These are phyloP conservation scores for Psilocybe cyanescens DNA, from an alignment of 768 basidiomycete genomes.

Conservation along the genomic window DNA sequence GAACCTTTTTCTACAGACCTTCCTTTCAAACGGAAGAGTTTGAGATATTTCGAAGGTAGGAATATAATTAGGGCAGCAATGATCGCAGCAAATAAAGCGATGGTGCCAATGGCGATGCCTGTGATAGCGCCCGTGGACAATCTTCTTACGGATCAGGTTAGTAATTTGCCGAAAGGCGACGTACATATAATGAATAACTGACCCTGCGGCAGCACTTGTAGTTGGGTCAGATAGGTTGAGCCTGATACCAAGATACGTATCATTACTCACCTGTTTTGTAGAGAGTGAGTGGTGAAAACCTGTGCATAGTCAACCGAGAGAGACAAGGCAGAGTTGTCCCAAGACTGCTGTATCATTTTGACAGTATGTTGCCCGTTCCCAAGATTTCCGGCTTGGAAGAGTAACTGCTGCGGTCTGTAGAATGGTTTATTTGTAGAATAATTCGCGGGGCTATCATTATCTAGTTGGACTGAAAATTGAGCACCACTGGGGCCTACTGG, in stretches of 20 bases:
- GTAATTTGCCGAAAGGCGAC: not conserved
- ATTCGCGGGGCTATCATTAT: conserved; percentile 21
- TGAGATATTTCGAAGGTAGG: not conserved
- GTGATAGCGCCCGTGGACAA: conserved; percentile 18
- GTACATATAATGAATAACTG: not conserved
- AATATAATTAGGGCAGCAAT: conserved; percentile 2
- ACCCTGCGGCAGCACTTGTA: not conserved
- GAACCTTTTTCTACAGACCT: not conserved
- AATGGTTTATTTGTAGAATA: conserved; percentile 23
- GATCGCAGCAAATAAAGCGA: conserved; percentile 3
- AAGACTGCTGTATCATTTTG: conserved; percentile 23
- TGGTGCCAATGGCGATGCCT: conserved; percentile 11
- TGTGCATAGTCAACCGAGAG: conserved; percentile 36
- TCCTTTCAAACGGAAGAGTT: conserved; percentile 7
- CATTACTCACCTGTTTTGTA: conserved; percentile 18
- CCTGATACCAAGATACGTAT: not conserved
- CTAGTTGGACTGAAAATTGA: conserved; percentile 32
- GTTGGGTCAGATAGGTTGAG: not conserved
- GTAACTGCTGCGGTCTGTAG: conserved; percentile 27
- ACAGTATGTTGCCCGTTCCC: conserved; percentile 34
- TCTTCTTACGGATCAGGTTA: not conserved
- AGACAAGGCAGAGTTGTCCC: conserved; percentile 13
- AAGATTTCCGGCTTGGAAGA: conserved; percentile 33
- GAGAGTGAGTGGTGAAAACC: conserved; percentile 28
- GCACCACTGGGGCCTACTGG: conserved; percentile 35